Conservation (phyloP, 2,329 filamentous ascomycete species). For the Aspergillus ustus region DNA sequence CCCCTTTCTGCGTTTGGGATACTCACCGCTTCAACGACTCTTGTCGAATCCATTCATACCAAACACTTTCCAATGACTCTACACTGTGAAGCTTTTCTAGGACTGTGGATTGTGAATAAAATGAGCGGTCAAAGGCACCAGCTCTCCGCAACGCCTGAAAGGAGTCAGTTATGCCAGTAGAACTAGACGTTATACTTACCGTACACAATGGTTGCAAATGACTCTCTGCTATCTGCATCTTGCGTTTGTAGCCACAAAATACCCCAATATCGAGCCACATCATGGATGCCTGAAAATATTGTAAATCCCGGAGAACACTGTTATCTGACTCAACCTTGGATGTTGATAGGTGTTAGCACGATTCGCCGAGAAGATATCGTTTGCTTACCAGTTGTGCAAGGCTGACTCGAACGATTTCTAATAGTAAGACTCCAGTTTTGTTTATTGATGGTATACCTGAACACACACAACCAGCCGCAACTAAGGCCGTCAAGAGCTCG, state of each 20-base stretch:
- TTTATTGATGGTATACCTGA: conserved; percentile 6
- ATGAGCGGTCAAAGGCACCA: conserved; percentile 10
- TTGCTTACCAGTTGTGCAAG: conserved; percentile 8
- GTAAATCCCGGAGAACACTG: conserved; percentile 10
- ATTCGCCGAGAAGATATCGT: not conserved
- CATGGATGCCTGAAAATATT: conserved; percentile 15
- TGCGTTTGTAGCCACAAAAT: conserved; percentile 13
- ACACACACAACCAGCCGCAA: conserved; percentile 13
- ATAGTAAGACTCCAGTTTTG: conserved; percentile 11
- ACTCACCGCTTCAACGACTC: conserved; percentile 9
- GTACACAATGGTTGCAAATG: conserved; percentile 13
- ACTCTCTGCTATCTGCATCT: conserved; percentile 15
- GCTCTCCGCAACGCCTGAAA: conserved; percentile 4
- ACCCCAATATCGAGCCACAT: conserved; percentile 15
- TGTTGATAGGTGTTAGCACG: not conserved
- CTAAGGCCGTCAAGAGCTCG: conserved; percentile 5
- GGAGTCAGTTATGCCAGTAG: not conserved
- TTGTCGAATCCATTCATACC: conserved; percentile 7
- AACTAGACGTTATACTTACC: not conserved
- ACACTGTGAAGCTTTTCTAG: not conserved
- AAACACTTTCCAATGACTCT: not conserved
- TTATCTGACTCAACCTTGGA: conserved; percentile 12
- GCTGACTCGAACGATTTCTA: conserved; percentile 12
- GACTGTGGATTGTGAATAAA: not conserved
- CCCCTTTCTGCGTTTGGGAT: not conserved